Conservation (phyloP, 352 stramenopile species). For the Phytophthora colocasiae region DNA sequence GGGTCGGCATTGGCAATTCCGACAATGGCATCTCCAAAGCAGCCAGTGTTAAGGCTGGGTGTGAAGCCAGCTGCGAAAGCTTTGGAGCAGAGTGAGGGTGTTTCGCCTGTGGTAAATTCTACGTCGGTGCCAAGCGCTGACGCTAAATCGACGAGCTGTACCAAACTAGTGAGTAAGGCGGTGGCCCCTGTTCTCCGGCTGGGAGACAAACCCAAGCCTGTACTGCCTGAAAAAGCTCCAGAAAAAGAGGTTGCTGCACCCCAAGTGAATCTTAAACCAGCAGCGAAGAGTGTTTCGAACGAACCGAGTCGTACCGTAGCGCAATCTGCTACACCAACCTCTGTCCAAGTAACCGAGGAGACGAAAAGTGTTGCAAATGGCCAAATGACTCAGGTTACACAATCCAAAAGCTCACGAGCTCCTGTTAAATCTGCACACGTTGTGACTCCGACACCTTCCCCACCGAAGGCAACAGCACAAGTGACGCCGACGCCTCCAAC, state of each 20-base stretch:
- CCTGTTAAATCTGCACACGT: not conserved
- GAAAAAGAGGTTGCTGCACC: not conserved
- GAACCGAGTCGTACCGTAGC: not conserved
- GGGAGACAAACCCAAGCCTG: conserved; percentile 12
- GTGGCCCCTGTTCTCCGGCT: conserved; percentile 19
- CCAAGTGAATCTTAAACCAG: not conserved
- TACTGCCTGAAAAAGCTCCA: conserved; percentile 3
- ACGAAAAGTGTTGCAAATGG: not conserved
- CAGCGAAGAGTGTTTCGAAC: conserved; percentile 6
- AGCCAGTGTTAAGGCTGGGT: conserved; percentile 12
- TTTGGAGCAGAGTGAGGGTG: not conserved
- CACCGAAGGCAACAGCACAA: conserved; percentile 2
- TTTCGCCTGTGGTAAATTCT: not conserved
- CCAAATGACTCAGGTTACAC: conserved; percentile 19
- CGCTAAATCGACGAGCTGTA: conserved; percentile 12
- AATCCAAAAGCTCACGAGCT: conserved; percentile 1
- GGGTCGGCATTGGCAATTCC: conserved; percentile 33
- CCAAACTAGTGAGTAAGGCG: conserved; percentile 15
- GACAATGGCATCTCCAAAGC: conserved; percentile 19
- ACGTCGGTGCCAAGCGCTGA: conserved; percentile 5
- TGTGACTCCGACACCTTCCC: not conserved
- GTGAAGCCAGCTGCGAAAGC: conserved; percentile 31
- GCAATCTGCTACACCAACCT: not conserved
- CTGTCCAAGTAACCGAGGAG: conserved; percentile 14
- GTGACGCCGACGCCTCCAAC: conserved; percentile 4